Conservation (phyloP, 805 yeast genomes). For the Lipomyces spencermartinsiae region DNA sequence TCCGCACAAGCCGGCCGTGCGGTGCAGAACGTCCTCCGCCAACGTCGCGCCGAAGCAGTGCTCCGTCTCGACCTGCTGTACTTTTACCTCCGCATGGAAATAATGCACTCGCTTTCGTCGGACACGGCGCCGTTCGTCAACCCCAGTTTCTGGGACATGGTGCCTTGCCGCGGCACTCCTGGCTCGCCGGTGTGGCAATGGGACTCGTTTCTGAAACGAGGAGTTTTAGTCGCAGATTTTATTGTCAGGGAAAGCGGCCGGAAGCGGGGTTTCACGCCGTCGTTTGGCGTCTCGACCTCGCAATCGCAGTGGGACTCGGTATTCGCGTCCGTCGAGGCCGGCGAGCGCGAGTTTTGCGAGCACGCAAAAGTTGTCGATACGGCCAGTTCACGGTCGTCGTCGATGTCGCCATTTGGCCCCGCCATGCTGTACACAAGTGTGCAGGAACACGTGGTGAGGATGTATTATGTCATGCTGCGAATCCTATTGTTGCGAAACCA, state of each 20-base stretch:
- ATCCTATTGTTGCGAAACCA: constrained; percentile 21
- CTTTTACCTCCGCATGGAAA: constrained; percentile 26
- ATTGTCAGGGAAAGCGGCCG: constrained; percentile 22
- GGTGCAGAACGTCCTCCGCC: constrained; percentile 1
- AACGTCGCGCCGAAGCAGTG: constrained; percentile 24
- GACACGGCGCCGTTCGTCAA: constrained; percentile 21
- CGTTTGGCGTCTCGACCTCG: not conserved
- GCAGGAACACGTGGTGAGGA: constrained; percentile 13
- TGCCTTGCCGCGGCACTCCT: constrained; percentile 14
- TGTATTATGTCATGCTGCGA: constrained; percentile 20
- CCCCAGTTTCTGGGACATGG: constrained; percentile 12
- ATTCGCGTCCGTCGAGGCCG: not conserved
- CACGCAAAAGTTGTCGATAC: constrained; percentile 9
- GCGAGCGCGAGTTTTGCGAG: constrained; percentile 15
- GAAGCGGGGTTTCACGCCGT: constrained; percentile 14
- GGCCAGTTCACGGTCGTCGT: constrained; percentile 9
- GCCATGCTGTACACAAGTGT: constrained; percentile 15
- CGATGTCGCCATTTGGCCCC: constrained; percentile 14
- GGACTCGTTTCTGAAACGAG: constrained; percentile 14
- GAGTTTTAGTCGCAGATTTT: constrained; percentile 17
- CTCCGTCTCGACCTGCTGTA: constrained; percentile 20
- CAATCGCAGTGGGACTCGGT: constrained; percentile 14
- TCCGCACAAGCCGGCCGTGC: constrained; percentile 13
- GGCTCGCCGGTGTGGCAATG: constrained; percentile 11
- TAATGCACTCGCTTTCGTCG: constrained; percentile 21